Evolutionary conservation across 2,329 filamentous ascomycete genomes (phyloP).

Genomic region (Colletotrichum magnum): DNA sequence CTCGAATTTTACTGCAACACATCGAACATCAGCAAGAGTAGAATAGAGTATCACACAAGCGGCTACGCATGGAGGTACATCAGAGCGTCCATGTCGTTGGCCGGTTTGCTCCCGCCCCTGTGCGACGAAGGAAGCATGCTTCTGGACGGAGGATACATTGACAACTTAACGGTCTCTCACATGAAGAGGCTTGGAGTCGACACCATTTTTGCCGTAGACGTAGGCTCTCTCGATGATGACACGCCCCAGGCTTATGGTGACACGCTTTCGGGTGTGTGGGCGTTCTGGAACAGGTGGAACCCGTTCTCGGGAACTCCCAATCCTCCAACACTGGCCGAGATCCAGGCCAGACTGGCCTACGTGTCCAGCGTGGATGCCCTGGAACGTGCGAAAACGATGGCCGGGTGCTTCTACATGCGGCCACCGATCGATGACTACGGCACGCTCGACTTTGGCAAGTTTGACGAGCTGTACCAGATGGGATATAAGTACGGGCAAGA

Average conservation of each 20-base stretch:
- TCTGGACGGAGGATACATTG: constrained; percentile 95
- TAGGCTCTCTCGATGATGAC: constrained; percentile 92
- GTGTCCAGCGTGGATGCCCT: constrained; percentile 95
- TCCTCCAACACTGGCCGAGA: constrained; percentile 94
- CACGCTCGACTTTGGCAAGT: constrained; percentile 96
- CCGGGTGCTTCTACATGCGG: constrained; percentile 95
- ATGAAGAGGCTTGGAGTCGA: constrained; percentile 97
- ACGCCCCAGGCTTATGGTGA: constrained; percentile 94
- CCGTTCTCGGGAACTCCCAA: constrained; percentile 91
- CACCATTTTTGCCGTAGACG: constrained; percentile 95
- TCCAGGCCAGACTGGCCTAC: constrained; percentile 94
- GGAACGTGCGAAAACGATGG: constrained; percentile 90
- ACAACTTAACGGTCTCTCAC: constrained; percentile 96
- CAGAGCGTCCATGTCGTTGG: constrained; percentile 95
- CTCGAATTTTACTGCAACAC: constrained; percentile 99
- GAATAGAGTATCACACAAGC: constrained; percentile 92
- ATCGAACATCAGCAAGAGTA: constrained; percentile 96
- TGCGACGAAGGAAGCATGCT: constrained; percentile 98
- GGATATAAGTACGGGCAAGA: constrained; percentile 90
- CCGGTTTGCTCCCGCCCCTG: constrained; percentile 90
- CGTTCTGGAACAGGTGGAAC: constrained; percentile 96
- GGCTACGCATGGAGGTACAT: constrained; percentile 99
- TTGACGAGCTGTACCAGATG: constrained; percentile 94
- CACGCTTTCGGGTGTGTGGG: constrained; percentile 95
- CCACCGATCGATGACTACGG: constrained; percentile 95